These are phyloP conservation scores for Wallacemonas collosoma DNA, from an alignment of 208 protist species.

Conservation along the genomic window DNA sequence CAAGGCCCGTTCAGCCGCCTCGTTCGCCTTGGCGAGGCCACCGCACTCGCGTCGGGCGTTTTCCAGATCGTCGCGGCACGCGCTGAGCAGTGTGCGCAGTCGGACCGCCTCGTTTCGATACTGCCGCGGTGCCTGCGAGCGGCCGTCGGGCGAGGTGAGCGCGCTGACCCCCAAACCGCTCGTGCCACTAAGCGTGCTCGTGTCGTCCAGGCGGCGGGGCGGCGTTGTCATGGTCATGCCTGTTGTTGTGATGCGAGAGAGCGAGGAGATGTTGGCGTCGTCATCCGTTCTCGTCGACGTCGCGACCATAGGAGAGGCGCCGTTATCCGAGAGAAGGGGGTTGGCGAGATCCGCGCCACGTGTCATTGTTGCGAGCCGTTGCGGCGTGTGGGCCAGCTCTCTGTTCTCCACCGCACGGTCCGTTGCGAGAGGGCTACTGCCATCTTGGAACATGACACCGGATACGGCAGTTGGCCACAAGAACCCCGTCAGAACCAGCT, in stretches of 20 bases:
- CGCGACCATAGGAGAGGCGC: not conserved
- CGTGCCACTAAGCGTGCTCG: not conserved
- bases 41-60: constrained; percentile 31
- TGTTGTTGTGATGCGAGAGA: not conserved
- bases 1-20: constrained; percentile 32
- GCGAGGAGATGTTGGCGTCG: not conserved
- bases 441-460: no score
- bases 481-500: no score
- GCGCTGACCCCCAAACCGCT: not conserved
- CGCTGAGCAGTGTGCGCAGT: constrained; percentile 20
- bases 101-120: constrained; percentile 31
- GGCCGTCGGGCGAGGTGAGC: not conserved
- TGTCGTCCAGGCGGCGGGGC: not conserved
- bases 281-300: not conserved
- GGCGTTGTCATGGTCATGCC: not conserved
- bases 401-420: no score
- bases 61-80: constrained; percentile 35
- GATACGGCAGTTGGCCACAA: no score
- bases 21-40: constrained; percentile 31
- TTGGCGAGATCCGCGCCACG: not conserved
- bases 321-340: not conserved
- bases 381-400: no score
- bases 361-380: no score
- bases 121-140: not conserved
- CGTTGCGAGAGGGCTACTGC: no score